A percentile compares a stretch with the other conserved stretches of the same genome.
These are phyloP conservation scores for Datisca glomerata DNA, from an alignment of 306 rosid species.

Conservation along the genomic window DNA sequence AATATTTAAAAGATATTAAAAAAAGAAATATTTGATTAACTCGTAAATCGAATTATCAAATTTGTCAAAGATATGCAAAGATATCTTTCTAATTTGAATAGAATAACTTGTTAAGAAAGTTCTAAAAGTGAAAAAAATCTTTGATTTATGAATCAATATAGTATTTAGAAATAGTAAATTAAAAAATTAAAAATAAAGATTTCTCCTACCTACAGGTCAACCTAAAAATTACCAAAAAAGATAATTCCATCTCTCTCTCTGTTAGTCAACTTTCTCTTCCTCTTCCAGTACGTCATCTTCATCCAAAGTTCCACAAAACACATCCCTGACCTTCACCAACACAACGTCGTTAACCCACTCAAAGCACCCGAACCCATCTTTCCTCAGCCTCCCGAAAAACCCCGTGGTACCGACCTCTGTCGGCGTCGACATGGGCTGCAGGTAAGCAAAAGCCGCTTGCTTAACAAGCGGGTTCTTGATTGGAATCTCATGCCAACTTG, in stretches of 20 bases:
- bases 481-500: slow-evolving; percentile 44
- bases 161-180: too few relatives aligned
- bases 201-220: too few relatives aligned
- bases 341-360: slow-evolving; percentile 21
- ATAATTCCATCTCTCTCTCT: not conserved
- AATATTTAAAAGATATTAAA: too few relatives aligned
- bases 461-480: slow-evolving; percentile 56
- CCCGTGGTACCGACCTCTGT: slow-evolving; percentile 7
- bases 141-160: too few relatives aligned
- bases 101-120: too few relatives aligned
- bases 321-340: not conserved
- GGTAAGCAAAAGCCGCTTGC: slow-evolving; percentile 65
- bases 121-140: too few relatives aligned
- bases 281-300: not conserved
- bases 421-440: slow-evolving; percentile 39
- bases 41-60: too few relatives aligned
- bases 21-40: too few relatives aligned
- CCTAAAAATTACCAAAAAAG: too few relatives aligned
- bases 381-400: slow-evolving; percentile 10
- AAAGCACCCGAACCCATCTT: slow-evolving; percentile 22
- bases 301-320: slow-evolving; percentile 6
- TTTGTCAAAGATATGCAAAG: too few relatives aligned
- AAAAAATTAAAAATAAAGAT: too few relatives aligned
- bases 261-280: not conserved
- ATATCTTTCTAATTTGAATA: too few relatives aligned